Evolutionary conservation across 2,329 filamentous ascomycete species (phyloP).

Genomic region (Botrytis galanthina): DNA sequence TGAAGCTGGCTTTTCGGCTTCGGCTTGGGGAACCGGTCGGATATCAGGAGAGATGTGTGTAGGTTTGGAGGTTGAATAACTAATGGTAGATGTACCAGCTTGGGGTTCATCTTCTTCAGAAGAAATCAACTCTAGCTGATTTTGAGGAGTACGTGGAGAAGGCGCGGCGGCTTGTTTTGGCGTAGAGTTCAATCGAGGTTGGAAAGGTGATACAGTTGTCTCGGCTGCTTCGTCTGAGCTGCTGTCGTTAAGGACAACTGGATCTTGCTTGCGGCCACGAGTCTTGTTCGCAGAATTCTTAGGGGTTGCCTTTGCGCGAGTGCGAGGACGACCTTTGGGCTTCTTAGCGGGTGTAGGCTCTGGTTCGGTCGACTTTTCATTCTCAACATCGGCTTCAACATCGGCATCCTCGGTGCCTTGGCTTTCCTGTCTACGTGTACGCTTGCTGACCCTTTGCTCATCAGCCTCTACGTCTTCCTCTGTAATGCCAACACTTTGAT

Average conservation of each 20-base stretch:
- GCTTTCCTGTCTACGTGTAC: conserved; percentile 7
- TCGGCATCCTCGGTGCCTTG: not conserved
- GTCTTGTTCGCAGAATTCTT: not conserved
- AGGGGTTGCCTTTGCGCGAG: not conserved
- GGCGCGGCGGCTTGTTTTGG: not conserved
- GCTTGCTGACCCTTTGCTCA: conserved; percentile 10
- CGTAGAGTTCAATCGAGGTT: not conserved
- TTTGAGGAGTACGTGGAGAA: not conserved
- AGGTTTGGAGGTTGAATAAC: not conserved
- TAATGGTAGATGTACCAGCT: conserved; percentile 1
- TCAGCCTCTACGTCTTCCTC: not conserved
- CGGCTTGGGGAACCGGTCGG: not conserved
- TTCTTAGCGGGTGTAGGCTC: not conserved
- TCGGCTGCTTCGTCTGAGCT: conserved; percentile 15
- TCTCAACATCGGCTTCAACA: not conserved
- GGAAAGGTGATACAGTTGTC: not conserved
- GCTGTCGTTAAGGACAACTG: not conserved
- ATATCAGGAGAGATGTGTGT: not conserved
- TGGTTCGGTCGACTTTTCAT: conserved; percentile 3
- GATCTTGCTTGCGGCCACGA: conserved; percentile 13
- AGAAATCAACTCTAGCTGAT: not conserved
- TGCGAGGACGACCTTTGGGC: not conserved
- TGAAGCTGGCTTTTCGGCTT: not conserved
- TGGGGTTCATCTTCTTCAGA: not conserved
- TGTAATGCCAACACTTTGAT: not conserved